Evolutionary conservation across 192 early-diverging fungal species (phyloP).

Genomic region (Geranomyces michiganensis): DNA sequence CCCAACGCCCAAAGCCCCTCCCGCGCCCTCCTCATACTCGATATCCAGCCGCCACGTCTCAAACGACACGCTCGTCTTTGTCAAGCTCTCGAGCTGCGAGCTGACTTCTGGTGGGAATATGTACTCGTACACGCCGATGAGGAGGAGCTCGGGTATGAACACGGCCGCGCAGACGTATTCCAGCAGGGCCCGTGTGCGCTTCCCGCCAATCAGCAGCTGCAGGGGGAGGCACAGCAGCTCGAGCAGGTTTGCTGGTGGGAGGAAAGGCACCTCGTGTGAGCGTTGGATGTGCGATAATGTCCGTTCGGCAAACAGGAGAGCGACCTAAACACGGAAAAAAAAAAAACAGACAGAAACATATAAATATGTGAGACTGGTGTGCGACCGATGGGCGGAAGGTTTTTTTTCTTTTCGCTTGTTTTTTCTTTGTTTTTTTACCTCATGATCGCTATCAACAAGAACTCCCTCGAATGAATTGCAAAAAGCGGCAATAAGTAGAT

Average conservation of each 20-base stretch:
- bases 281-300: constrained; percentile 27
- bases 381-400: too few relatives aligned
- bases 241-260: constrained; percentile 32
- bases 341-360: too few relatives aligned
- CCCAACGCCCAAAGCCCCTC: neutral
- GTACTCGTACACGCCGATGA: constrained; percentile 22
- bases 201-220: neutral
- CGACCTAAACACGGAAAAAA: neutral
- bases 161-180: constrained; percentile 27
- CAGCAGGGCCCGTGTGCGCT: neutral
- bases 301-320: constrained; percentile 24
- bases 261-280: constrained; percentile 26
- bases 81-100: neutral
- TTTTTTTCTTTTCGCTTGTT: too few relatives aligned
- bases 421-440: constrained; percentile 2
- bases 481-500: constrained; percentile 32
- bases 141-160: constrained; percentile 23
- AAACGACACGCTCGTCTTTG: constrained; percentile 3
- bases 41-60: constrained; percentile 35
- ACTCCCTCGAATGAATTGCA: constrained; percentile 31
- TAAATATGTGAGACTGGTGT: too few relatives aligned
- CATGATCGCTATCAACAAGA: neutral
- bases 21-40: neutral
- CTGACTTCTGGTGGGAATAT: constrained; percentile 9
- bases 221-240: constrained; percentile 21